phyloP scores from a whole-genome alignment of 768 basidiomycete species.

The Tulasnella calospora region DNA sequence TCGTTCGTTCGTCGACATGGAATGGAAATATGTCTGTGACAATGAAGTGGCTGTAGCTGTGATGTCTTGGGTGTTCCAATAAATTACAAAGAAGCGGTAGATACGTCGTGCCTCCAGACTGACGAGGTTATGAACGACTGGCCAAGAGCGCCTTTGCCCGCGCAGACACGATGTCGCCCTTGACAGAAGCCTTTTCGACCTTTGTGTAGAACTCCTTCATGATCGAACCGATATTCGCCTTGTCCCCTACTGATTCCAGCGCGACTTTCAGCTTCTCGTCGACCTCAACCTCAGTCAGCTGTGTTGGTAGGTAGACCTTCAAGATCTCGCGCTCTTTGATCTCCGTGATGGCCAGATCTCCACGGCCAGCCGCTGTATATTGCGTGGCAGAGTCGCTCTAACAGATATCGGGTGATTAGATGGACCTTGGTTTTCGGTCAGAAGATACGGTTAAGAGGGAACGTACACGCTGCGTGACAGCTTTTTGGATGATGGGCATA shows the following conservation, averaged over 20 bases:
- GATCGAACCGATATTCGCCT: not conserved
- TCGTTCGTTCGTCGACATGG: not conserved
- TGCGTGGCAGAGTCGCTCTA: conserved; percentile 25
- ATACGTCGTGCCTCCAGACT: not conserved
- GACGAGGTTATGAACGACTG: not conserved
- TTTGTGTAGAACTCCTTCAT: conserved; percentile 14
- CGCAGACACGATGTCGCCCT: conserved; percentile 6
- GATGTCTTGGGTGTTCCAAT: not conserved
- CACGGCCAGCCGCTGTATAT: conserved; percentile 12
- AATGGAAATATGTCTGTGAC: not conserved
- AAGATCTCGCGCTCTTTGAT: conserved; percentile 19
- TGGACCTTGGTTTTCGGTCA: no score
- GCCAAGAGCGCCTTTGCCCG: conserved; percentile 12
- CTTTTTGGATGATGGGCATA: conserved; percentile 22
- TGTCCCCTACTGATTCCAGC: not conserved
- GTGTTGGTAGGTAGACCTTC: conserved; percentile 23
- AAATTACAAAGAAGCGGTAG: not conserved
- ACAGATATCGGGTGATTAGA: not conserved
- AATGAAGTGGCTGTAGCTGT: not conserved
- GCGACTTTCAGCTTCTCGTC: conserved; percentile 20
- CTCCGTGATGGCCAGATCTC: conserved; percentile 26
- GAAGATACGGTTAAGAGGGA: not conserved
- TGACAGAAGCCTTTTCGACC: not conserved
- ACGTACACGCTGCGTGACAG: conserved; percentile 23
- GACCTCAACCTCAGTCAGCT: conserved; percentile 25